Evolutionary conservation across 2,329 filamentous ascomycete genomes (phyloP).

Genomic region (Macrophomina tecta): DNA sequence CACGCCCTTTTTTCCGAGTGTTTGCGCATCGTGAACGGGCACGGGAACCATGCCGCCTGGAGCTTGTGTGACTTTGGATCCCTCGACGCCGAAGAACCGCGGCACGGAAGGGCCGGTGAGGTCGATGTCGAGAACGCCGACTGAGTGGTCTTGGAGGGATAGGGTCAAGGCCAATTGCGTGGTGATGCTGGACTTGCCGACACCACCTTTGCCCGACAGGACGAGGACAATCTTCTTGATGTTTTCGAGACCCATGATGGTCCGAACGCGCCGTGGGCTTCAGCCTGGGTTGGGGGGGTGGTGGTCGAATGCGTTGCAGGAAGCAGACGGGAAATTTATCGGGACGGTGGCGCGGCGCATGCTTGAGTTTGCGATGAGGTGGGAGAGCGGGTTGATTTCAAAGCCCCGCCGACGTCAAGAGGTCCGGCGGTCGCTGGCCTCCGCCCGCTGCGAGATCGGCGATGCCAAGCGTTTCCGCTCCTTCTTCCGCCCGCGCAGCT

Average conservation of each 20-base stretch:
- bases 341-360: background rate
- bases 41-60: slow-evolving; percentile 93
- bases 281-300: background rate
- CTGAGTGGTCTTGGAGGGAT: slow-evolving; percentile 81
- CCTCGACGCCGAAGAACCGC: slow-evolving; percentile 88
- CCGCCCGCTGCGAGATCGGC: background rate
- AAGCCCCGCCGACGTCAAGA: slow-evolving; percentile 20
- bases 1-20: slow-evolving; percentile 22
- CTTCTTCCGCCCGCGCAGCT: background rate
- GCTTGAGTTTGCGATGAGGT: slow-evolving; percentile 8
- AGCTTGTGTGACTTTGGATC: slow-evolving; percentile 87
- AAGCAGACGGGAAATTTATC: background rate
- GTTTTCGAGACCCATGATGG: slow-evolving; percentile 61
- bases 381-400: slow-evolving; percentile 18
- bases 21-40: slow-evolving; percentile 71
- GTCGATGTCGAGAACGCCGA: slow-evolving; percentile 95
- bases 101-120: slow-evolving; percentile 96
- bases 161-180: slow-evolving; percentile 93
- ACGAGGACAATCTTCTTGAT: slow-evolving; percentile 81
- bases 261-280: background rate
- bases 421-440: background rate
- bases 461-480: background rate
- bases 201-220: slow-evolving; percentile 95
- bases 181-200: slow-evolving; percentile 97
- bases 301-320: background rate